These are phyloP conservation scores for Casuarina equisetifolia DNA, from an alignment of 306 rosid species.

Conservation along the genomic window DNA sequence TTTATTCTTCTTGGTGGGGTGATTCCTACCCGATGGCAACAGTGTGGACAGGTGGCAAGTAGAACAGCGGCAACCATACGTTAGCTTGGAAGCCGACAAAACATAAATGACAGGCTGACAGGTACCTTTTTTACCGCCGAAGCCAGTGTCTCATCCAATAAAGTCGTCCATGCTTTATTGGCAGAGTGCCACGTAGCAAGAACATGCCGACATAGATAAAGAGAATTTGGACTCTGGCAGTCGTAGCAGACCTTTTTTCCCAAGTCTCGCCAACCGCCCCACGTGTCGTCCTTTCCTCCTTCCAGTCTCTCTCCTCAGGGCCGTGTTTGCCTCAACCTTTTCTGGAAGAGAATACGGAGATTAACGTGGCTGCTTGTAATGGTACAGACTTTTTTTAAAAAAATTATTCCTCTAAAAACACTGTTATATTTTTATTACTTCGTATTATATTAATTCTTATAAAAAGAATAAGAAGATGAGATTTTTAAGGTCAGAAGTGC, in stretches of 20 bases:
- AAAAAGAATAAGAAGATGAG: not conserved
- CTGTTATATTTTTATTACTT: too few species aligned
- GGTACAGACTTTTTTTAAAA: too few species aligned
- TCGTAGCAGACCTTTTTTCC: not conserved
- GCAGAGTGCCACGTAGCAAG: slow-evolving; percentile 9
- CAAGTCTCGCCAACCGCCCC: slow-evolving; percentile 36
- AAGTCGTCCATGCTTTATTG: not conserved
- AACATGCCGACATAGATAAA: slow-evolving; percentile 14
- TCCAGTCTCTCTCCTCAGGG: not conserved
- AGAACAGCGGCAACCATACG: too few species aligned
- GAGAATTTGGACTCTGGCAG: slow-evolving; percentile 13
- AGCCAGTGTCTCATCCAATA: too few species aligned
- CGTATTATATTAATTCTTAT: not conserved
- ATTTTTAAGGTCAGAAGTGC: not conserved
- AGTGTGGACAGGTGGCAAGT: too few species aligned
- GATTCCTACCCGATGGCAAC: too few species aligned
- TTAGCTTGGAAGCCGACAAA: too few species aligned
- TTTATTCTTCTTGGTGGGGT: too few species aligned
- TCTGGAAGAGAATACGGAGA: not conserved
- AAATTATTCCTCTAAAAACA: too few species aligned
- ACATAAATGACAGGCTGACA: too few species aligned
- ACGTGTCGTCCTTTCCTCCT: slow-evolving; percentile 41
- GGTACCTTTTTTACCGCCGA: too few species aligned
- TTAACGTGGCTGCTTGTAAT: not conserved
- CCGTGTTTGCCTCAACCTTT: slow-evolving; percentile 23